Conservation (phyloP, 371 early-diverging fungal species). For the Rhizopus arrhizus region DNA sequence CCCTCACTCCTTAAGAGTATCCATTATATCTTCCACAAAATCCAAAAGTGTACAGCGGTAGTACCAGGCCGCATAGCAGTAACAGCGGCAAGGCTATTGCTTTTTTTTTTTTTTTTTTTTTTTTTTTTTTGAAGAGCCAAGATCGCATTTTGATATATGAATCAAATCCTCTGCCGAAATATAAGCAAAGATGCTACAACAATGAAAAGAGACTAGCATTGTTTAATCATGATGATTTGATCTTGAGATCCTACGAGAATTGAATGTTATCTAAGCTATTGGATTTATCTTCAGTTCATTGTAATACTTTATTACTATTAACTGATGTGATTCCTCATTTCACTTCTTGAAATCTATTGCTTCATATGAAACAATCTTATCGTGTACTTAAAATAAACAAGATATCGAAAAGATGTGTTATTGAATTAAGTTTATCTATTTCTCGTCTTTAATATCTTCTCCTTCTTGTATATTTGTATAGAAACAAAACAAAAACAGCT, state of each 20-base stretch:
- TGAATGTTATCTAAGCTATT: constrained; percentile 82
- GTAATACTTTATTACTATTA: constrained; percentile 83
- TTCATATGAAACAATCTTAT: constrained; percentile 30
- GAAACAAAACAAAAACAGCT: constrained; percentile 3
- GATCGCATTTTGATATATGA: too few species aligned
- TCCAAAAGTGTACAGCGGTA: too few species aligned
- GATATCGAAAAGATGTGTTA: constrained; percentile 47
- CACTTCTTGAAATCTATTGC: constrained; percentile 74
- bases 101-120: too few species aligned
- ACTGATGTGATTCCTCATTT: constrained; percentile 76
- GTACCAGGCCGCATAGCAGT: too few species aligned
- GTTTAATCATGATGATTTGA: background rate
- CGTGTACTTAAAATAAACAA: constrained; percentile 30
- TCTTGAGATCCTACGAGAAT: constrained; percentile 66
- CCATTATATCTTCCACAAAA: too few species aligned
- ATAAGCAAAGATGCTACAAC: constrained; percentile 22
- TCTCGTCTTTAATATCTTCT: constrained; percentile 19
- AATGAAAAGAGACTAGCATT: background rate
- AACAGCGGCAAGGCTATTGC: too few species aligned
- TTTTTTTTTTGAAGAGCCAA: too few species aligned
- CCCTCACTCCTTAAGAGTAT: too few species aligned
- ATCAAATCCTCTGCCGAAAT: too few species aligned
- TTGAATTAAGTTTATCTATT: constrained; percentile 23
- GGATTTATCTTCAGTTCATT: constrained; percentile 75
- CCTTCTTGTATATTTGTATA: constrained; percentile 10